phyloP scores from a whole-genome alignment of 306 rosid genomes.

The Trifolium dubium region DNA sequence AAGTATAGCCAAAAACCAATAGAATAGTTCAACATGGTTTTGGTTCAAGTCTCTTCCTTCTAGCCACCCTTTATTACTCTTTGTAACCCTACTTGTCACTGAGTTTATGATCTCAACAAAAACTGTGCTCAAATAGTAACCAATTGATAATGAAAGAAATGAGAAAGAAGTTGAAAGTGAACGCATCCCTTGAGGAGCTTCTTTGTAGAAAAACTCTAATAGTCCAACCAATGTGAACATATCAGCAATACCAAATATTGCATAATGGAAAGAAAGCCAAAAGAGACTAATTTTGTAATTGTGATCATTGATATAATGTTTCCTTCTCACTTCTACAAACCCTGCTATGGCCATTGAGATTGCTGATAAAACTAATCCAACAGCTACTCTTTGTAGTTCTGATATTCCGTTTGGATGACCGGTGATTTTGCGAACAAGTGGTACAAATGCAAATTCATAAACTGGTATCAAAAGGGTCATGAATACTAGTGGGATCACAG shows the following conservation, averaged over 20 bases:
- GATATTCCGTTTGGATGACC: constrained; percentile 57
- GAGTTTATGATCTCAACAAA: constrained; percentile 52
- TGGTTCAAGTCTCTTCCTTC: constrained; percentile 55
- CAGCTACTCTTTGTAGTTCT: constrained; percentile 62
- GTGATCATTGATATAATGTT: constrained; percentile 38
- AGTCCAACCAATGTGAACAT: constrained; percentile 64
- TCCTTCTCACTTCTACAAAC: constrained; percentile 51
- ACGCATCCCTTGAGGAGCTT: constrained; percentile 62
- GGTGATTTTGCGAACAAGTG: constrained; percentile 48
- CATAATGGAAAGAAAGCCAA: constrained; percentile 66
- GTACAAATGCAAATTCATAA: constrained; percentile 54
- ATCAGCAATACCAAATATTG: constrained; percentile 66
- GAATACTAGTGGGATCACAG: constrained; percentile 60
- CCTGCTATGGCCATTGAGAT: constrained; percentile 65
- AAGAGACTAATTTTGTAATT: constrained; percentile 50
- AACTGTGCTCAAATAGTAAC: constrained; percentile 56
- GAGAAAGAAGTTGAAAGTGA: constrained; percentile 62
- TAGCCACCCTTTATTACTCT: constrained; percentile 59
- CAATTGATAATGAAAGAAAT: constrained; percentile 56
- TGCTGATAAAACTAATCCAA: constrained; percentile 61
- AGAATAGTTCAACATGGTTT: constrained; percentile 50
- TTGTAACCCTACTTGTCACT: constrained; percentile 38
- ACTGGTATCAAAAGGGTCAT: constrained; percentile 60
- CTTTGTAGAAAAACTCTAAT: constrained; percentile 63
- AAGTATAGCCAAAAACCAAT: constrained; percentile 59